Conservation (phyloP, 2,329 filamentous ascomycete genomes). For the Dryadomyces quercus-mongolicae region DNA sequence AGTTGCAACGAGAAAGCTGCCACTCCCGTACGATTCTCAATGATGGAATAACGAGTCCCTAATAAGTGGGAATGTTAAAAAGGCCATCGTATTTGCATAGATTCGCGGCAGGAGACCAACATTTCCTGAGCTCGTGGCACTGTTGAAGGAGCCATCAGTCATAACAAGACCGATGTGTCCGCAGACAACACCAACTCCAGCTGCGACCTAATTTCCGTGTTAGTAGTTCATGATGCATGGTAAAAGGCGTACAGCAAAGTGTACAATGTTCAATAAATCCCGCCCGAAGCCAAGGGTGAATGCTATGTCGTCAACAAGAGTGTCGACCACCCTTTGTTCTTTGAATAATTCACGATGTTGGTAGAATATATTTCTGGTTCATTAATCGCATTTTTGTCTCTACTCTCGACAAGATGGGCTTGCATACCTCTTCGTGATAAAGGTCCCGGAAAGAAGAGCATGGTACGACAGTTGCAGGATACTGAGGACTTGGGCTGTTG, state of each 20-base stretch:
- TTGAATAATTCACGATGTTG: constrained; percentile 61
- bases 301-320: constrained; percentile 62
- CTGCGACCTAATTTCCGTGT: constrained; percentile 43
- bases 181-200: constrained; percentile 58
- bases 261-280: constrained; percentile 57
- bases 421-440: constrained; percentile 49
- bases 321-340: constrained; percentile 56
- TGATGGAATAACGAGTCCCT: constrained; percentile 52
- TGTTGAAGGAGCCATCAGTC: constrained; percentile 13
- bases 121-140: constrained; percentile 3
- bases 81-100: no score
- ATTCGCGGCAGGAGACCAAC: neutral
- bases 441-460: constrained; percentile 38
- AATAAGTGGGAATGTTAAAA: neutral
- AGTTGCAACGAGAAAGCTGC: constrained; percentile 36
- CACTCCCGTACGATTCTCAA: constrained; percentile 35
- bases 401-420: no score
- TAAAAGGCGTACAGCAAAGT: neutral
- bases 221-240: neutral
- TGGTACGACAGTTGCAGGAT: constrained; percentile 49
- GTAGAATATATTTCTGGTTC: constrained; percentile 66
- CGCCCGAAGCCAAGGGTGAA: constrained; percentile 54
- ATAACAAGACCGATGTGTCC: constrained; percentile 39
- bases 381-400: neutral
- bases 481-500: constrained; percentile 40